These are phyloP conservation scores for Chaetomiaceae sp. DNA, from an alignment of 2,329 filamentous ascomycete species.

Conservation along the genomic window DNA sequence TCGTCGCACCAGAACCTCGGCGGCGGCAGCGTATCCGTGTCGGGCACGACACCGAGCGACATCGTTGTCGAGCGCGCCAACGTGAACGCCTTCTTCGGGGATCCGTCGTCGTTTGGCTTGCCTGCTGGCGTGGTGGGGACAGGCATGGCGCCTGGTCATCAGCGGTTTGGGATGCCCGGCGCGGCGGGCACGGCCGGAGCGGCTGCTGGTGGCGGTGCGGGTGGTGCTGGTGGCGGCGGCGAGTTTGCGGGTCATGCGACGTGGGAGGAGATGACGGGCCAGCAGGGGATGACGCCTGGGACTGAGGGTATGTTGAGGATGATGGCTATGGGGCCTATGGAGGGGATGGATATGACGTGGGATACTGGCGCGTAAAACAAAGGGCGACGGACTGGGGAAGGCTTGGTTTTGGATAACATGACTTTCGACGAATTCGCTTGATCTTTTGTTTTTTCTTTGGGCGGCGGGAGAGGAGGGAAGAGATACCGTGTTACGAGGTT, in stretches of 20 bases:
- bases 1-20: constrained; percentile 40
- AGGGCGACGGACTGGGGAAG: too few species aligned
- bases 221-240: background rate
- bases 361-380: constrained; percentile 28
- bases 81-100: constrained; percentile 37
- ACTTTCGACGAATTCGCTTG: background rate
- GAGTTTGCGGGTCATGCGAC: constrained; percentile 40
- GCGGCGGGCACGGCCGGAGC: background rate
- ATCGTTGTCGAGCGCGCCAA: constrained; percentile 32
- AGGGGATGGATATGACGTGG: constrained; percentile 53
- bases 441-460: background rate
- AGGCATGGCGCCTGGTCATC: constrained; percentile 32
- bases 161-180: constrained; percentile 34
- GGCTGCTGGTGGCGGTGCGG: background rate
- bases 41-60: constrained; percentile 30
- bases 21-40: too few species aligned
- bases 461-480: too few species aligned
- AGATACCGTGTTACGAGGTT: too few species aligned
- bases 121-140: constrained; percentile 25
- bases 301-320: constrained; percentile 54
- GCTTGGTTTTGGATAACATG: too few species aligned
- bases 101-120: constrained; percentile 36
- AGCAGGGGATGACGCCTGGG: constrained; percentile 49
- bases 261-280: constrained; percentile 41
- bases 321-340: constrained; percentile 56